Evolutionary conservation across 2,329 filamentous ascomycete genomes (phyloP), one percentile per base, ranked within the genome.

Genomic region (Penicillium sp.): DNA sequence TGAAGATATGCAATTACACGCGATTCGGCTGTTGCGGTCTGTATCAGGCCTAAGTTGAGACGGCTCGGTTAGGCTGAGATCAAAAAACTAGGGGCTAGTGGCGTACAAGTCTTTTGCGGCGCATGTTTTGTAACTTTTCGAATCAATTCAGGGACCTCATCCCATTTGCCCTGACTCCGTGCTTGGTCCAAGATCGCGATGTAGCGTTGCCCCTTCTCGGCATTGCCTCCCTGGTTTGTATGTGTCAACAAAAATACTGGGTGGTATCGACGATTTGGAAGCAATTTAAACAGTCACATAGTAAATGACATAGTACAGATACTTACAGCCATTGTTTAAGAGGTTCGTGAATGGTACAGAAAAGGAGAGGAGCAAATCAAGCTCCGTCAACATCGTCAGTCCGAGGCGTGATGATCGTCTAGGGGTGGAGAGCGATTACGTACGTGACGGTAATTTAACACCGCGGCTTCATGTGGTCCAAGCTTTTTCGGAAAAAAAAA

Each of bases 71-170:
- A 61, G 61, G 51, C 29, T 61, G 41, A 41, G 52, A 59, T 50
- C 51, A 29, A 55, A 41, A 51, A 29, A 41, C 48, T 47, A 47
- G 54, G 57, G 58, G 51, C 45, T 51, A 29, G 14, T 55, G 47
- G 40, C 58, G 70, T 87, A 97, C 93, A 96, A 75, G 84, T 84
- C 73, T 90, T 84, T 57, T 89, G 84, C 38, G 91, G 88, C 65
- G 91, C 90, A 81, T 99, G 93, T 75, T 99, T 97, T 68, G 88
- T 89, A 67, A 97, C 83, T 76, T 99, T 99, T 71, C 93, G 86
- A 66, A 94, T 87, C 60, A 96, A 82, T 76, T 97, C 93, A 26
- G 90, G 90, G 29, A 97, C 83, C 29, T 89, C 85, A 62, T 85
- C 81, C 94, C 94, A 99, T 72, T 86, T 87, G 48, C 89, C 91